phyloP scores from a whole-genome alignment of 176 grass and related monocot genomes.

The Oryza punctata region DNA sequence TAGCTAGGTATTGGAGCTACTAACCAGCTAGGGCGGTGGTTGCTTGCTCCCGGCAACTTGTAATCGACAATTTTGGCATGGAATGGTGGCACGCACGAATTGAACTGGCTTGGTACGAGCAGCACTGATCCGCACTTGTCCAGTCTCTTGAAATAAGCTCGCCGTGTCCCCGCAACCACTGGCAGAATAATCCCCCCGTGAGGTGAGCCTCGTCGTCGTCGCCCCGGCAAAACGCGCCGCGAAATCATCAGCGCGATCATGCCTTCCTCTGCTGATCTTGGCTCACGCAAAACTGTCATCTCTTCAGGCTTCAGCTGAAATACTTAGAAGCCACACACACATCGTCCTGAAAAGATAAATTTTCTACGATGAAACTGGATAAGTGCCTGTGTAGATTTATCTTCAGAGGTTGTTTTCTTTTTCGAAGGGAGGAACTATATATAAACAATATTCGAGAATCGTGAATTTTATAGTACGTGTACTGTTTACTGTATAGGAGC shows the following conservation, averaged over 20 bases:
- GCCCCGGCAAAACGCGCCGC: neutral
- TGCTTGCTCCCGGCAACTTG: neutral
- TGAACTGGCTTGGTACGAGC: neutral
- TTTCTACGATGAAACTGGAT: too few species aligned
- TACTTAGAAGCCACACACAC: too few species aligned
- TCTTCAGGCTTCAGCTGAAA: too few species aligned
- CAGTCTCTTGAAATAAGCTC: neutral
- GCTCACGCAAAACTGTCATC: neutral
- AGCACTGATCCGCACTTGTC: neutral
- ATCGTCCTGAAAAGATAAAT: too few species aligned
- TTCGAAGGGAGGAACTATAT: too few species aligned
- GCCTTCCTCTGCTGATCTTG: neutral
- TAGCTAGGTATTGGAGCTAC: neutral
- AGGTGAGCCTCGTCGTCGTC: neutral
- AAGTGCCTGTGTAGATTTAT: too few species aligned
- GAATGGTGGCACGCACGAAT: neutral
- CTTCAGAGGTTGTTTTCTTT: too few species aligned
- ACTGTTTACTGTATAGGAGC: too few species aligned
- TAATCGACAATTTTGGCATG: conserved; percentile 15
- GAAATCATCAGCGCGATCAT: conserved; percentile 34
- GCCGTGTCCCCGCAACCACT: conserved; percentile 38
- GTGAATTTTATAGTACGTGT: too few species aligned
- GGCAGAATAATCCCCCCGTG: conserved; percentile 37
- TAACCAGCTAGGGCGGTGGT: conserved; percentile 9
- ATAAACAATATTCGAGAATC: too few species aligned